Evolutionary conservation across 768 basidiomycete genomes (phyloP).

Genomic region (Pholiota molesta): DNA sequence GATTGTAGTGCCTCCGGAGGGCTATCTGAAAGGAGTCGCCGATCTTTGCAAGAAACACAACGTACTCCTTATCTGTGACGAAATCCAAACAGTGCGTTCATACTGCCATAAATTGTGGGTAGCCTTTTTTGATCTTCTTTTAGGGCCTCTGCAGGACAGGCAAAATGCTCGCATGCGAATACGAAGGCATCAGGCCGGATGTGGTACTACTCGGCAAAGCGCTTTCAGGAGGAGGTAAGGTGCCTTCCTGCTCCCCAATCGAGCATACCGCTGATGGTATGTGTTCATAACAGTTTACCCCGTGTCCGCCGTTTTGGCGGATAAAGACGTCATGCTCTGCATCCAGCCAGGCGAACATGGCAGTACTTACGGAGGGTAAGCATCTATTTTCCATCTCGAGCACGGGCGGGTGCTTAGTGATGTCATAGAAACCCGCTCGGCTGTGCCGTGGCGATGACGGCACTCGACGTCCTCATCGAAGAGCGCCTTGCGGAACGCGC

Average conservation of each 20-base stretch:
- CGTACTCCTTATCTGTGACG: constrained; percentile 95
- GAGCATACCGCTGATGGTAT: neutral
- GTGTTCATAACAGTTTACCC: constrained; percentile 71
- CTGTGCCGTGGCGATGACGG: constrained; percentile 94
- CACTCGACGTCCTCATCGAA: constrained; percentile 86
- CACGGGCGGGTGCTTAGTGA: neutral
- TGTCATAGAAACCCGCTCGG: constrained; percentile 82
- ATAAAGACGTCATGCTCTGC: constrained; percentile 91
- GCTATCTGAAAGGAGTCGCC: constrained; percentile 79
- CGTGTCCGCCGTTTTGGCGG: constrained; percentile 92
- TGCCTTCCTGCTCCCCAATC: neutral
- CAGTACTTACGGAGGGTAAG: constrained; percentile 92
- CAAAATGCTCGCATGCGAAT: constrained; percentile 89
- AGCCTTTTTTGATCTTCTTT: neutral
- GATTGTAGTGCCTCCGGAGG: constrained; percentile 88
- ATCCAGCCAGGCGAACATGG: constrained; percentile 96
- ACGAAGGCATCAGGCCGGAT: constrained; percentile 88
- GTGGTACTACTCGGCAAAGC: constrained; percentile 95
- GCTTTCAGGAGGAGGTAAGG: constrained; percentile 88
- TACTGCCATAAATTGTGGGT: constrained; percentile 7
- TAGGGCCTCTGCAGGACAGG: constrained; percentile 92
- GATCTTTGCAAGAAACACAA: constrained; percentile 91
- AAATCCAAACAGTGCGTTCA: constrained; percentile 86
- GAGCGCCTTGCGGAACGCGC: constrained; percentile 88
- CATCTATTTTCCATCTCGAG: constrained; percentile 9